Base-by-base conservation (phyloP, 352 stramenopile genomes). In the Phytophthora colocasiae region DNA sequence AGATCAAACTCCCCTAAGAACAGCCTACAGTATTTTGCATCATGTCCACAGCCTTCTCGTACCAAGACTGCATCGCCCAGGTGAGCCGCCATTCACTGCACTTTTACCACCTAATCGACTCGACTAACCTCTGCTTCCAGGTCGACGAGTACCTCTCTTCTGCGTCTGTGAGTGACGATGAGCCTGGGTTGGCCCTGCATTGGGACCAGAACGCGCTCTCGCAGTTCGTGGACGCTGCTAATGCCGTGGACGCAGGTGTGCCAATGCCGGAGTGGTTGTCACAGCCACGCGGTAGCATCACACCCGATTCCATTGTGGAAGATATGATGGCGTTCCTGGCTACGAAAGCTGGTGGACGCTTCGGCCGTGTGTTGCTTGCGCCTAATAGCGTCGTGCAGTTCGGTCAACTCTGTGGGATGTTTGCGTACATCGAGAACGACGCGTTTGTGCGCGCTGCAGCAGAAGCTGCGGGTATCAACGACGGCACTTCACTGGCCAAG, bases 341-440 rank as follows among this genome's bases (percentile, higher is more conserved):
- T 12, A 74, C 58, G 2, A 77, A 75, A 41, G 72, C 72, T 2
- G 64, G 72, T 4, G 68, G 72, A 1, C 59, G 68, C 15, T 80
- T 69, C 36, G 68, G 68, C 10, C 66, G 61, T 29, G 68, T 80
- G 22, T 44, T 80, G 39, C 61, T 80, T 15, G 64, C 65, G 14
- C 61, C 72, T 32, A 75, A 77, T 40, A 77, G 64, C 49, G 68
- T 80, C 51, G 64, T 80, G 43, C 68, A 80, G 66, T 80, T 80
- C 47, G 72, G 72, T 14, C 69, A 80, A n/a, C 69, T 80, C 44
- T 80, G 72, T 43, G 63, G 68, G 29, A 76, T 80, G 68, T 75
- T 80, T 36, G 72, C 68, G 11, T 74, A 75, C 68, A 72, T 80
- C 22, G 72, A 80, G 53, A 80, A 75, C 64, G 64, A 80, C 60